Evolutionary conservation across 1,284 basidiomycete species (phyloP).

Genomic region (Papiliotrema terrestris): DNA sequence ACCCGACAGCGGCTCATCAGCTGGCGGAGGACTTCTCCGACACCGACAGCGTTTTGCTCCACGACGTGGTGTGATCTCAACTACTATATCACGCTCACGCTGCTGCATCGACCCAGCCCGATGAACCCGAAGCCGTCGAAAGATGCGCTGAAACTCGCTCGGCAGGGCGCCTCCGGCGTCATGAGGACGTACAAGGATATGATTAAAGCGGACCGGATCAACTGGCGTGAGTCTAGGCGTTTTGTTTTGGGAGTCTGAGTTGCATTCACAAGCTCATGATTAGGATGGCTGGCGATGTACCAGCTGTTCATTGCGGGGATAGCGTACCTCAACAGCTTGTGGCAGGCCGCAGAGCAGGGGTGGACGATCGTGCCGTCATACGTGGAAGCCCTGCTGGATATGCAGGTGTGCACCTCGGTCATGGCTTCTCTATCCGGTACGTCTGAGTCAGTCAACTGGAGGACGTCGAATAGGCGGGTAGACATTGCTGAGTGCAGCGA

Average conservation of each 20-base stretch:
- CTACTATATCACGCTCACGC: not conserved
- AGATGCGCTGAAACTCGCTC: not conserved
- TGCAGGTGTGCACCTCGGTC: not conserved
- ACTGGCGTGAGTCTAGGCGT: not conserved
- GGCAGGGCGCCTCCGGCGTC: not conserved
- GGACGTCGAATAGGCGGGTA: too few species aligned
- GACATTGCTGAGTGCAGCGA: not conserved
- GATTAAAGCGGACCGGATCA: not conserved
- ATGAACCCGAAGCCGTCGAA: not conserved
- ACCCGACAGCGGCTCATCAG: not conserved
- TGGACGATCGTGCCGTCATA: not conserved
- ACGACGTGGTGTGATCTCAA: not conserved
- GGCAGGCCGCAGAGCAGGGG: not conserved
- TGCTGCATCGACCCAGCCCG: not conserved
- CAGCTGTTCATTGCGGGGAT: not conserved
- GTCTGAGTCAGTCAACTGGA: not conserved
- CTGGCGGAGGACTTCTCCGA: not conserved
- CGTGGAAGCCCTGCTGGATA: not conserved
- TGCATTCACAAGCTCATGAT: too few species aligned
- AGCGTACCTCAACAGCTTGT: not conserved
- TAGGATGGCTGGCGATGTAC: constrained; percentile 2
- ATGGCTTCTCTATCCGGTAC: not conserved
- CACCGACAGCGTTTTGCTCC: not conserved
- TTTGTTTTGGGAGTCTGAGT: too few species aligned
- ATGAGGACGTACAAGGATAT: constrained; percentile 2